Conservation (phyloP, 2,329 filamentous ascomycete species). For the Cercospora brassicicola region DNA sequence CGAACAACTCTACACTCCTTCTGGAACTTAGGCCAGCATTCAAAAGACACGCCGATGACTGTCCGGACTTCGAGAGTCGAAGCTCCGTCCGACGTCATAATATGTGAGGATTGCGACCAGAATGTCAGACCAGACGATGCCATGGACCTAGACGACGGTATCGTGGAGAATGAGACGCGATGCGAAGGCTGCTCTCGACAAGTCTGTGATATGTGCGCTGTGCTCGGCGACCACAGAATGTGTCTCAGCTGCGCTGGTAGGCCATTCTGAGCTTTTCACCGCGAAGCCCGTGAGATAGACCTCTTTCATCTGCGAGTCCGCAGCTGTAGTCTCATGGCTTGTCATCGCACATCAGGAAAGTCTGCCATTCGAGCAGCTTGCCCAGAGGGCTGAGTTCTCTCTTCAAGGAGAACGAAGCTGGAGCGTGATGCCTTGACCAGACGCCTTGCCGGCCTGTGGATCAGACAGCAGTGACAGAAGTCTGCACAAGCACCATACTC, state of each 20-base stretch:
- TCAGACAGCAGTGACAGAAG: not conserved
- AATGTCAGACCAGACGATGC: constrained; percentile 36
- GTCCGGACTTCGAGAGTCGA: constrained; percentile 8
- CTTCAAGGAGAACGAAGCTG: not conserved
- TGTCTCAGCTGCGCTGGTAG: constrained; percentile 45
- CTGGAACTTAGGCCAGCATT: constrained; percentile 45
- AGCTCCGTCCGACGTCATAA: constrained; percentile 21
- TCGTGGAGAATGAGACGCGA: constrained; percentile 36
- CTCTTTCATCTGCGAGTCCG: not conserved
- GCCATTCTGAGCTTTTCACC: not conserved
- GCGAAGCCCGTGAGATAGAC: not conserved
- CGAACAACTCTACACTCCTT: constrained; percentile 51
- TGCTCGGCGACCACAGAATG: constrained; percentile 40
- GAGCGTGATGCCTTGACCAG: not conserved
- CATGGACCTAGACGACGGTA: constrained; percentile 40
- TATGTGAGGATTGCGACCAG: constrained; percentile 50
- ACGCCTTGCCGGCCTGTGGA: not conserved
- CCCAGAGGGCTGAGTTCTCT: not conserved
- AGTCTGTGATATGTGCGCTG: constrained; percentile 47
- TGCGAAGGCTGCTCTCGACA: constrained; percentile 43
- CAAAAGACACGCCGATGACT: constrained; percentile 27
- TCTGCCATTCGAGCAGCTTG: not conserved
- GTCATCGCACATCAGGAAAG: not conserved
- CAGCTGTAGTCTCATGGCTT: not conserved
- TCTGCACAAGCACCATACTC: not conserved